These are phyloP conservation scores for Aquilaria agallochum DNA, from an alignment of 441 rosid species.

Conservation along the genomic window DNA sequence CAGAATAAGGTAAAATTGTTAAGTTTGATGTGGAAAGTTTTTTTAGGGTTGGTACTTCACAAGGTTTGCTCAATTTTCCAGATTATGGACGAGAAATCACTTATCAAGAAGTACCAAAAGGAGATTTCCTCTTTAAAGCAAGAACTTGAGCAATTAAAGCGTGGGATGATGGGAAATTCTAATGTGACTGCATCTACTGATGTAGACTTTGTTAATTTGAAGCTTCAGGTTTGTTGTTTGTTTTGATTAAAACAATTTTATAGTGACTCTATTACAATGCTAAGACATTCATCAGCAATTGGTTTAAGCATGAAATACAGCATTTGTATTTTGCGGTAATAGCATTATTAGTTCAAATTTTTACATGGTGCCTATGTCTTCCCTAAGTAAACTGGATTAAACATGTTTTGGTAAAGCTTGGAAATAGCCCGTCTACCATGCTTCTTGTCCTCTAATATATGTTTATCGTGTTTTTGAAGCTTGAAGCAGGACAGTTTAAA, in stretches of 20 bases:
- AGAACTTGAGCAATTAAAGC: conserved; percentile 77
- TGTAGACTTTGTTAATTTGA: conserved; percentile 78
- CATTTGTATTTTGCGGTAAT: neutral
- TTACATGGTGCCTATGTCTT: too few species aligned
- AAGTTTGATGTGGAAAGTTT: conserved; percentile 16
- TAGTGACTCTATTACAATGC: too few species aligned
- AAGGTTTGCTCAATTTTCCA: conserved; percentile 16
- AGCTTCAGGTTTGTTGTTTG: conserved; percentile 71
- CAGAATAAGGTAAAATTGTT: conserved; percentile 69
- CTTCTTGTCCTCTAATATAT: conserved; percentile 10
- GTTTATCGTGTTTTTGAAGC: conserved; percentile 35
- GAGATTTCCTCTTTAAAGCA: conserved; percentile 79
- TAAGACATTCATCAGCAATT: too few species aligned
- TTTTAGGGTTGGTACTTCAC: conserved; percentile 13
- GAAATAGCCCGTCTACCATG: too few species aligned
- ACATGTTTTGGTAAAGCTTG: too few species aligned
- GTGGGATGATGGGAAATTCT: conserved; percentile 50
- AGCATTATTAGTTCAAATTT: neutral
- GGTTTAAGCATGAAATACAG: too few species aligned
- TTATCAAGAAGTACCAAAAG: conserved; percentile 88
- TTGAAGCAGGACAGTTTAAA: conserved; percentile 91
- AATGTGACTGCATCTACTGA: conserved; percentile 46
- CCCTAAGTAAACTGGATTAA: too few species aligned
- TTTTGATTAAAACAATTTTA: too few species aligned
- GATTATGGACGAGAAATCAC: conserved; percentile 97